Percentiles rank a stretch among this genome's conserved stretches.
These are phyloP conservation scores for Leptoxyphium fumago DNA, from an alignment of 2,329 filamentous ascomycete species.

Conservation along the genomic window DNA sequence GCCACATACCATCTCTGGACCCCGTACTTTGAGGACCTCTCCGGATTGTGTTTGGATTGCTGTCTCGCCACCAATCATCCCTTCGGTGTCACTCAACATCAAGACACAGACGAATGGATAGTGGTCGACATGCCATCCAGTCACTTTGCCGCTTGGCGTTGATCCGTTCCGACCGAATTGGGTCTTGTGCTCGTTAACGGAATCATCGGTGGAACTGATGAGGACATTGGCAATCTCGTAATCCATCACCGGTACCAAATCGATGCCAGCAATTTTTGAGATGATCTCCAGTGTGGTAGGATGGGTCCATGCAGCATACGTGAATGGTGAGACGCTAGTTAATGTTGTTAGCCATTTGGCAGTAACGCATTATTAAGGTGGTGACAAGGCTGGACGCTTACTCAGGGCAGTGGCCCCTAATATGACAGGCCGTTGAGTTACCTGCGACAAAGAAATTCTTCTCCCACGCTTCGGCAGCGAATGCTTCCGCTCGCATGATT, in stretches of 20 bases:
- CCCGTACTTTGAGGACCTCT: constrained; percentile 42
- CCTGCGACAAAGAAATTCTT: constrained; percentile 46
- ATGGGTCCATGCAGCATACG: constrained; percentile 46
- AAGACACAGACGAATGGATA: constrained; percentile 57
- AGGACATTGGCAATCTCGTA: constrained; percentile 42
- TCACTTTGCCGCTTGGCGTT: constrained; percentile 8
- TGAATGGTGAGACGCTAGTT: constrained; percentile 45
- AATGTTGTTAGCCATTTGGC: neutral
- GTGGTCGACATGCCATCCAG: constrained; percentile 48
- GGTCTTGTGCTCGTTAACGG: no score
- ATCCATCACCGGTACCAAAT: constrained; percentile 41
- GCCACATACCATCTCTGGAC: constrained; percentile 23
- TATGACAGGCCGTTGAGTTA: constrained; percentile 36
- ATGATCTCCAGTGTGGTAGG: constrained; percentile 40
- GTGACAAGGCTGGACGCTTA: constrained; percentile 23
- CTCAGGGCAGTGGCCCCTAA: constrained; percentile 42
- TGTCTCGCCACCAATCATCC: constrained; percentile 52
- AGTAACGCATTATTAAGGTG: neutral
- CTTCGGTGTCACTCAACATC: constrained; percentile 49
- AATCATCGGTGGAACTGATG: no score
- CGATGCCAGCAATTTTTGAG: constrained; percentile 42
- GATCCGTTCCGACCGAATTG: no score
- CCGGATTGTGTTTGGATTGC: constrained; percentile 41
- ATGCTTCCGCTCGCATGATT: constrained; percentile 48
- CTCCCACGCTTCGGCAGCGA: constrained; percentile 40